Percentiles rank a stretch among this genome's conserved stretches.
Conservation (phyloP, 2,329 filamentous ascomycete genomes). For the Cladosporium sp. region DNA sequence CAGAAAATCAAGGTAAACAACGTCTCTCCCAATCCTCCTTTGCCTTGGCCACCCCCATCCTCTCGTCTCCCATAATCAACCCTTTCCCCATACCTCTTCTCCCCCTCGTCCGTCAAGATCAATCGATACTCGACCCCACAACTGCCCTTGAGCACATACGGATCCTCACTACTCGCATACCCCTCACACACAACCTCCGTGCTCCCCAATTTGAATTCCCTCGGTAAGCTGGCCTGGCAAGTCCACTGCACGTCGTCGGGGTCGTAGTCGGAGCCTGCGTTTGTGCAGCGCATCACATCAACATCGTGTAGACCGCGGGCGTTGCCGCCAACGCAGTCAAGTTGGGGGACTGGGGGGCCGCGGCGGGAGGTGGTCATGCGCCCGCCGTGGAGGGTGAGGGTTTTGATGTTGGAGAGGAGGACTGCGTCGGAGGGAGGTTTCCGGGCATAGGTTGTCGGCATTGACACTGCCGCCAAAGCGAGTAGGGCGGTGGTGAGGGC, state of each 20-base stretch:
- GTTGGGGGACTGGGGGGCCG: slow-evolving; percentile 65
- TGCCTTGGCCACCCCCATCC: slow-evolving; percentile 59
- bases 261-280: slow-evolving; percentile 76
- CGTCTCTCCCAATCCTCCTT: slow-evolving; percentile 59
- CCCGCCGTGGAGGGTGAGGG: slow-evolving; percentile 70
- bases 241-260: slow-evolving; percentile 85
- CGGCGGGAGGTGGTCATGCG: slow-evolving; percentile 71
- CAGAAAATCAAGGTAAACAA: slow-evolving; percentile 50
- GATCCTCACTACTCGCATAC: slow-evolving; percentile 70
- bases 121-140: slow-evolving; percentile 90
- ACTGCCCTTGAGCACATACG: slow-evolving; percentile 83
- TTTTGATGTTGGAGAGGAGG: slow-evolving; percentile 64
- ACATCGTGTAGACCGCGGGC: slow-evolving; percentile 62
- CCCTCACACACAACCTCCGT: slow-evolving; percentile 94
- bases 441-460: slow-evolving; percentile 16
- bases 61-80: slow-evolving; percentile 52
- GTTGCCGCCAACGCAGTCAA: slow-evolving; percentile 68
- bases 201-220: slow-evolving; percentile 68
- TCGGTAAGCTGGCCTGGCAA: slow-evolving; percentile 63
- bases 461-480: slow-evolving; percentile 10
- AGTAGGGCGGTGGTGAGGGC: slow-evolving; percentile 11
- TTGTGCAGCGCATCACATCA: slow-evolving; percentile 84
- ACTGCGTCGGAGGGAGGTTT: slow-evolving; percentile 45
- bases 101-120: slow-evolving; percentile 70
- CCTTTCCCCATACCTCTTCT: slow-evolving; percentile 59